Evolutionary conservation across 1,139 yeast genomes (phyloP).

Genomic region (Suhomyces kunorum): DNA sequence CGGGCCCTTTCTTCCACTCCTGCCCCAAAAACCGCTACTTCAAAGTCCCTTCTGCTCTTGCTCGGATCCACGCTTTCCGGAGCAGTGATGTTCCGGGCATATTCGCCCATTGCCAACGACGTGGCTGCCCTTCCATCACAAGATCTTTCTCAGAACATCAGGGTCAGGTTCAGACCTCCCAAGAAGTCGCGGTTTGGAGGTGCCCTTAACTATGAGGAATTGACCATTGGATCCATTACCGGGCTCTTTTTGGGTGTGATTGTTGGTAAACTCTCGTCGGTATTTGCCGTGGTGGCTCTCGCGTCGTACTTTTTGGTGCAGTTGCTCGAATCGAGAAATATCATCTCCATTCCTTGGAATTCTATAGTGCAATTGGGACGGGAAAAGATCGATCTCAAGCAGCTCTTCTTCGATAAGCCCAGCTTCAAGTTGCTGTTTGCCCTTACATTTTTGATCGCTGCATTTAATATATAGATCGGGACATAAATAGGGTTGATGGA

Average conservation of each 20-base stretch:
- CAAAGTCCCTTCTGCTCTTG: constrained; percentile 10
- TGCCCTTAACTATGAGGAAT: constrained; percentile 57
- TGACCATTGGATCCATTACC: constrained; percentile 66
- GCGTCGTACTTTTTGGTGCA: constrained; percentile 54
- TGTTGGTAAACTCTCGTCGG: constrained; percentile 64
- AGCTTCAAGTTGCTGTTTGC: constrained; percentile 65
- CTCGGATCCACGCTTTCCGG: constrained; percentile 10
- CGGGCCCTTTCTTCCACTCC: constrained; percentile 5
- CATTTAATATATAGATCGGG: constrained; percentile 47
- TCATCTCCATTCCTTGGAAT: constrained; percentile 54
- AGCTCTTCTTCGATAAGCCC: constrained; percentile 59
- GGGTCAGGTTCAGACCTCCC: constrained; percentile 1
- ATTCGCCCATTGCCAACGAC: constrained; percentile 12
- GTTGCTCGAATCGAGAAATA: constrained; percentile 60
- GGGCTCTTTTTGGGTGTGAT: constrained; percentile 65
- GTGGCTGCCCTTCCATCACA: constrained; percentile 9
- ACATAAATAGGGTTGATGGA: too few relatives aligned
- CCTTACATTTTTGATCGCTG: constrained; percentile 62
- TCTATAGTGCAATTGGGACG: constrained; percentile 47
- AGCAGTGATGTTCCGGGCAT: constrained; percentile 5
- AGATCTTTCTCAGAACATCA: constrained; percentile 8
- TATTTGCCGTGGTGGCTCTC: constrained; percentile 55
- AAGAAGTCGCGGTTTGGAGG: constrained; percentile 12
- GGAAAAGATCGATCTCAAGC: constrained; percentile 49
- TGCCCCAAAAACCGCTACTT: constrained; percentile 1